Base-by-base conservation (phyloP, 2,329 filamentous ascomycete genomes). In the Diplodia corticola region DNA sequence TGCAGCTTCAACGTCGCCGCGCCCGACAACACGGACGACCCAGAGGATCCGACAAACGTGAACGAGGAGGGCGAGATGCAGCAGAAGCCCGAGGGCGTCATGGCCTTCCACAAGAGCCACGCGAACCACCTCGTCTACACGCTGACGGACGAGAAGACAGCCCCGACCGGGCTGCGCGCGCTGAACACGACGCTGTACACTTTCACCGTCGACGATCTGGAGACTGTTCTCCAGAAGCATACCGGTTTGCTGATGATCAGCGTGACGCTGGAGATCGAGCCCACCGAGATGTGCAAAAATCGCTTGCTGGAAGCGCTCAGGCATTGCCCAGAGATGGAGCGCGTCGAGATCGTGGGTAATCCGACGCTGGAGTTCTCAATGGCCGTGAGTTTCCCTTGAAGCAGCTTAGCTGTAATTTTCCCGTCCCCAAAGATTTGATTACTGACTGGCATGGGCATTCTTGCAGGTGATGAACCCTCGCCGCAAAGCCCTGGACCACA, bases 131-230 rank as follows among this genome's bases (percentile, higher is more conserved):
- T 79, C 26, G 71, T 79, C 22, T 68, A 74, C n/a, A 72, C 70
- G 5, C 68, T 80, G 69, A 76, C 75, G 40, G 71, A 74, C 4
- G 74, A 74, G 20, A 72, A 75, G 50, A 71, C 69, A 17, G 57
- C 55, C 7, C 79, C 77, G 10, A 70, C 72, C 61, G 74, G 69
- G 6, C 61, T 79, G 66, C 71, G 73, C 63, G 74, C 76, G 57
- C 69, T 79, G 69, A 81, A 82, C 69, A 70, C 74, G 12, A 81
- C 79, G 10, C 69, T 82, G 50, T 82, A 81, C 68, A 79, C 78
- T 0, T 54, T 83, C 4, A 73, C 71, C 7, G 51, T 74, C 6
- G 69, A 71, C 33, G 74, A 80, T 20, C 69, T 82, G 35, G 68
- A 68, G 30, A 71, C 69, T 30, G 69, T 82, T 3, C 61, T 81